A percentile compares a stretch with the other conserved stretches of the same genome.
Evolutionary conservation across 1,284 basidiomycete species (phyloP).

Genomic region (Schizopora paradoxa): DNA sequence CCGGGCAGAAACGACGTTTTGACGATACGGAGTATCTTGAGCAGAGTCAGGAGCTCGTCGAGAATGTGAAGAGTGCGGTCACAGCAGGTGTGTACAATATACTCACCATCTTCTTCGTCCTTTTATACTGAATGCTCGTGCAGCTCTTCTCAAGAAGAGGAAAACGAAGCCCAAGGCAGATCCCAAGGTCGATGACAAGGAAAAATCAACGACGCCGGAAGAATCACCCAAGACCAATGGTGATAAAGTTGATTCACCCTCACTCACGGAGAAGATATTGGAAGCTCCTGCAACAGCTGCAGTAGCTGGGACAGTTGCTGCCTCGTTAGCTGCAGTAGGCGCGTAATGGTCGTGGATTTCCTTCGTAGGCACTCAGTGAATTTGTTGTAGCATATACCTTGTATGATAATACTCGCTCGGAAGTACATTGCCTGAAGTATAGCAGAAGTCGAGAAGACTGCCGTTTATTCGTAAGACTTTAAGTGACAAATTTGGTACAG

Average conservation of each 20-base stretch:
- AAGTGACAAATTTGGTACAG: too few species aligned
- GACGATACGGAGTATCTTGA: slow-evolving; percentile 93
- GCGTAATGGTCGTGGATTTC: slow-evolving; percentile 15
- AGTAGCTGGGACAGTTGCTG: slow-evolving; percentile 19
- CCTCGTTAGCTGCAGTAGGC: slow-evolving; percentile 15
- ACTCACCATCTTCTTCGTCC: background rate
- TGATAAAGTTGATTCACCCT: slow-evolving; percentile 4
- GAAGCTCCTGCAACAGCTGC: slow-evolving; percentile 21
- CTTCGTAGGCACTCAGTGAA: background rate
- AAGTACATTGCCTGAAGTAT: too few species aligned
- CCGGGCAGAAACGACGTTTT: slow-evolving; percentile 81
- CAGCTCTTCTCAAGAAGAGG: slow-evolving; percentile 81
- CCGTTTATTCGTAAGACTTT: too few species aligned
- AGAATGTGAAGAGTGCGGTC: slow-evolving; percentile 89
- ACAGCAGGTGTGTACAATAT: slow-evolving; percentile 54
- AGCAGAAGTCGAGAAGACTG: too few species aligned
- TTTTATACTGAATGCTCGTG: slow-evolving; percentile 15
- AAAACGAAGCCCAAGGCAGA: slow-evolving; percentile 51
- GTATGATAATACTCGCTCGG: too few species aligned
- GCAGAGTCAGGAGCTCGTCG: slow-evolving; percentile 88
- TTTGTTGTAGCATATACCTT: background rate
- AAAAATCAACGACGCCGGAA: background rate
- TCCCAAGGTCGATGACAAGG: background rate
- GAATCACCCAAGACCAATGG: background rate
- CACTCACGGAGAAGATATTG: slow-evolving; percentile 17